Base-by-base conservation (phyloP, 176 grass and related monocot species). In the Phoenix dactylifera region DNA sequence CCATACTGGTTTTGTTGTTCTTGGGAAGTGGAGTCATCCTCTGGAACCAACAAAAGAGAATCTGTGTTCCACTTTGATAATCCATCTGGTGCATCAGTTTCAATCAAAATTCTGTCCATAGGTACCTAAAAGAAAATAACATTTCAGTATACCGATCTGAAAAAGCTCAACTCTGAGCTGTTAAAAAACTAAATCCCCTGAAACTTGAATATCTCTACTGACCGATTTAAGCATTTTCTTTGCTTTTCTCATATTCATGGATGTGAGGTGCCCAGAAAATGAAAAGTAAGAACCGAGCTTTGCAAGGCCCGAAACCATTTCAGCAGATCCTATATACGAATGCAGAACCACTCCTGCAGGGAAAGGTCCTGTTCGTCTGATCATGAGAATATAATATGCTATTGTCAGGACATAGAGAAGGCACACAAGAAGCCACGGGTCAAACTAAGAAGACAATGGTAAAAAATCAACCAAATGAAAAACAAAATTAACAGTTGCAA, bases 301-400 rank as follows among this genome's bases (percentile, higher is more conserved):
- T 71, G 84, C 84, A 80, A 97, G 73, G 16, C 68, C 60, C 15
- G 64, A 52, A 55, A 91, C 83, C 78, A 85, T 88, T 74, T 97
- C 92, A 54, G 83, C 66, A 82, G 92, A 91, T 66, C 92, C 92
- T 16, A 97, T 7, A 77, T 91, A 91, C 1, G 87, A 97, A 76
- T 88, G 87, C 61, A 97, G 66, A 63, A 97, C 62, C 55, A 88
- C 66, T 10, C 87, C 92, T 64, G 65, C 75, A 57, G 87, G 78
- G 62, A 91, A 97, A 70, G 92, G 87, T 72, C 92, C 87, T 44
- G 49, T 73, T 63, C 16, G 57, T 70, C 92, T 97, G 59, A 50
- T 44, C 60, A 77, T 26, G 5, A 80, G 66, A 67, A 15, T 16
- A 64, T 63, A 50, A 51, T 50, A 65, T 26, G 56, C 18, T 5